Evolutionary conservation across 202 grass and related monocot species (phyloP).

Genomic region (Carex arenaria): DNA sequence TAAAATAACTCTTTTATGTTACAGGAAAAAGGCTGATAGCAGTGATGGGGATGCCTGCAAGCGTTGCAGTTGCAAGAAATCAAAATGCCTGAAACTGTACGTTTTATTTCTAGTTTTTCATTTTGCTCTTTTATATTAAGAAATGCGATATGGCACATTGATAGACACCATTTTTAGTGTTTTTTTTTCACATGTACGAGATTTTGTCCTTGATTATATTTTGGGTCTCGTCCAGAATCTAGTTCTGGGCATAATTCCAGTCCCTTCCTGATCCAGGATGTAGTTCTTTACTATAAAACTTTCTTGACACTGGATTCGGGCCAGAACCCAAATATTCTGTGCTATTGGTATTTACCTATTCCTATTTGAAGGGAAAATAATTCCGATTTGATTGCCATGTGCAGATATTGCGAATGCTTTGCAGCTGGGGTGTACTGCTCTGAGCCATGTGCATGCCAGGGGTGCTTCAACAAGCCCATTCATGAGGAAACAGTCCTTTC

Average conservation of each 20-base stretch:
- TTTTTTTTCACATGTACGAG: not conserved
- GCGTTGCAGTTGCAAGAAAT: slow-evolving; percentile 97
- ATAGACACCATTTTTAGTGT: not conserved
- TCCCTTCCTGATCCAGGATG: not conserved
- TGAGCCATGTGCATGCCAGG: slow-evolving; percentile 87
- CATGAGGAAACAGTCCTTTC: slow-evolving; percentile 94
- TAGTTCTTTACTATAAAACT: not conserved
- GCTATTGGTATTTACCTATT: not conserved
- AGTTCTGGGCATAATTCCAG: not conserved
- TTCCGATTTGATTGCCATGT: slow-evolving; percentile 11
- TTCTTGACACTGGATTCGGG: not conserved
- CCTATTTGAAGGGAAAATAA: not conserved
- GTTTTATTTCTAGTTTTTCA: slow-evolving; percentile 17
- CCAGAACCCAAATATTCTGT: not conserved
- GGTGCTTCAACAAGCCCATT: slow-evolving; percentile 90
- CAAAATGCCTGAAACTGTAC: slow-evolving; percentile 97
- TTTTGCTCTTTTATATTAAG: not conserved
- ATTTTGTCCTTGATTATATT: not conserved
- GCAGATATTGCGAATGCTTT: slow-evolving; percentile 98
- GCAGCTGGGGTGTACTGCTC: slow-evolving; percentile 96
- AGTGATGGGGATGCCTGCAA: slow-evolving; percentile 78
- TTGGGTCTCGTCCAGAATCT: not conserved
- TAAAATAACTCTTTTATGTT: slow-evolving; percentile 13
- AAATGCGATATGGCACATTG: not conserved
- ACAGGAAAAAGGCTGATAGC: slow-evolving; percentile 73